These are phyloP conservation scores for Pyrenochaeta sp. DNA, from an alignment of 2,329 filamentous ascomycete genomes.

Conservation along the genomic window DNA sequence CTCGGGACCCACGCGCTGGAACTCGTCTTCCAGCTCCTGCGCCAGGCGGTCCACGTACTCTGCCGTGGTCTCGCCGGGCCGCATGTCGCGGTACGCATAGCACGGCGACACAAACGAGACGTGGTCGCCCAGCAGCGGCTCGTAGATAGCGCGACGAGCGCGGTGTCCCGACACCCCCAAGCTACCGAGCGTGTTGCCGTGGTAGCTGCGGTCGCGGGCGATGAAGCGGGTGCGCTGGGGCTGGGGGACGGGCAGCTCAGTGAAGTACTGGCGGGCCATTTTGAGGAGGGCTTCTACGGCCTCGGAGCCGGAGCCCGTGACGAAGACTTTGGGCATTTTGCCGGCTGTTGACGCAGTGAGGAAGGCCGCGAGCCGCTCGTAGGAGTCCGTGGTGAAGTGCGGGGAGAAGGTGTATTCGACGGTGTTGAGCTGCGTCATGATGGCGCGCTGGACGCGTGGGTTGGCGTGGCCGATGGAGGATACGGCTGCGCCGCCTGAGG, in stretches of 20 bases:
- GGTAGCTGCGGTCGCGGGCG: slow-evolving; percentile 69
- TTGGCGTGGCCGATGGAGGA: slow-evolving; percentile 74
- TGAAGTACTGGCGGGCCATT: slow-evolving; percentile 69
- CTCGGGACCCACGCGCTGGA: slow-evolving; percentile 66
- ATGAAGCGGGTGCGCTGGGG: slow-evolving; percentile 67
- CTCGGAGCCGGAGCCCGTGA: slow-evolving; percentile 69
- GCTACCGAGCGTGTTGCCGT: slow-evolving; percentile 72
- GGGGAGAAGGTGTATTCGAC: slow-evolving; percentile 66
- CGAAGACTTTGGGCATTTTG: slow-evolving; percentile 61
- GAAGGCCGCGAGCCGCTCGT: slow-evolving; percentile 60
- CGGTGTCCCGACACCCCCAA: slow-evolving; percentile 69
- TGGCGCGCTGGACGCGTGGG: slow-evolving; percentile 65
- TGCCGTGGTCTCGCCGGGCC: slow-evolving; percentile 59
- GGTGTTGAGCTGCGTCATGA: slow-evolving; percentile 63
- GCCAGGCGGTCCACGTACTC: slow-evolving; percentile 67
- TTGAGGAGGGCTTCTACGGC: slow-evolving; percentile 73
- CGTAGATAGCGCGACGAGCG: slow-evolving; percentile 66
- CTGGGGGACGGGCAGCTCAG: slow-evolving; percentile 60
- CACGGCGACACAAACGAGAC: slow-evolving; percentile 70
- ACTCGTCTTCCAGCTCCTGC: slow-evolving; percentile 71
- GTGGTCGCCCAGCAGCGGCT: slow-evolving; percentile 63
- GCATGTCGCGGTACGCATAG: slow-evolving; percentile 67
- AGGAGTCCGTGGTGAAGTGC: slow-evolving; percentile 62
- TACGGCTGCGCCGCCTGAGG: slow-evolving; percentile 77
- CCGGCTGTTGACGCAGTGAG: slow-evolving; percentile 59